Base-by-base conservation (phyloP, 306 rosid genomes). In the Bauhinia variegata region DNA sequence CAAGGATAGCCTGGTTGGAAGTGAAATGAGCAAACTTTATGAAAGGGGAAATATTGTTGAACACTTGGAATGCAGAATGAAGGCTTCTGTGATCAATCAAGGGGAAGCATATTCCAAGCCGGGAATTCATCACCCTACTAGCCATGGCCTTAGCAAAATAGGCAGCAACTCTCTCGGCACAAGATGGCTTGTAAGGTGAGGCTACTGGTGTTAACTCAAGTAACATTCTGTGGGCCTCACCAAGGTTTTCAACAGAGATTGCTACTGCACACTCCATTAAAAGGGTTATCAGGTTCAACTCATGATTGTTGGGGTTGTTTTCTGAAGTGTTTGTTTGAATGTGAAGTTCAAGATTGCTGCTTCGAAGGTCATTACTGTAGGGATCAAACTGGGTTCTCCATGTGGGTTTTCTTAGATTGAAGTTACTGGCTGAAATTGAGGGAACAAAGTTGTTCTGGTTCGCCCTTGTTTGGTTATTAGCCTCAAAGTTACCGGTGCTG, bases 1-100 rank as follows among this genome's bases (percentile, higher is more conserved):
- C 96, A 10, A 87, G 91, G 4, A 87, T 92, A 12, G 98, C 95
- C 34, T 89, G 96, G 76, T 92, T 92, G 37, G 96, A 86, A 68
- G 93, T 86, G 83, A 89, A 89, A 54, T 92, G 98, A 12, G 98
- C 81, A 52, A 89, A 87, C 59, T 89, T 89, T 58, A 89, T 76
- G 86, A 89, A 89, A 48, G 96, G 98, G 7, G 96, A 87, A 48
- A 86, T 42, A 28, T 78, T 85, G 81, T 81, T 86, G 82, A 87
- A 89, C 11, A 85, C 80, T 55, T 92, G 96, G 78, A 92, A 80
- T 57, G 96, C 55, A 5, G 67, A 51, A 68, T 83, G 87, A 6
- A 92, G 56, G 57, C 58, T 75, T 44, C 67, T 82, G 71, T 84
- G 80, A 58, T 87, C 85, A 30, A 84, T 46, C 68, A 89, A 65